Conservation (phyloP, 768 basidiomycete species). For the Lentinula sp. region DNA sequence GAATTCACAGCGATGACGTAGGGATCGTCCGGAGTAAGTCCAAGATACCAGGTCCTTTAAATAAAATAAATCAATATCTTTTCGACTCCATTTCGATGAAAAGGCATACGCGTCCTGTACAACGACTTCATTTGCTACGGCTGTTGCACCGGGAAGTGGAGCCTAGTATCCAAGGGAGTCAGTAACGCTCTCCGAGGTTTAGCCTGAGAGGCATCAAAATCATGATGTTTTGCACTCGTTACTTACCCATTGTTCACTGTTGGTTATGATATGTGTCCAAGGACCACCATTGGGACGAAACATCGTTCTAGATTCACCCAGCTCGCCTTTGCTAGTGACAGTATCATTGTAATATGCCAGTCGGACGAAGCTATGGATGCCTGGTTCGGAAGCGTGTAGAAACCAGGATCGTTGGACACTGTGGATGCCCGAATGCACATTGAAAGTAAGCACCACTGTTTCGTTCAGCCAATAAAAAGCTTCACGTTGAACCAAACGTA, state of each 20-base stretch:
- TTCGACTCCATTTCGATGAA: background rate
- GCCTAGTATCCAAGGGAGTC: conserved; percentile 9
- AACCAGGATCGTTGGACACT: conserved; percentile 22
- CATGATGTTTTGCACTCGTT: too few species aligned
- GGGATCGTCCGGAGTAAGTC: conserved; percentile 14
- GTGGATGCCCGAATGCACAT: background rate
- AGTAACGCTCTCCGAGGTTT: background rate
- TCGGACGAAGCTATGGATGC: conserved; percentile 20
- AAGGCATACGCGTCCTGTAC: conserved; percentile 18
- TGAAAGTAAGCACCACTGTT: background rate
- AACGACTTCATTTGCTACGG: conserved; percentile 12
- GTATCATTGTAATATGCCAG: conserved; percentile 17
- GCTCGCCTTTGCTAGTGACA: conserved; percentile 11
- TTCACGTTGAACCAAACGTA: conserved; percentile 7
- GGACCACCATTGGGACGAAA: conserved; percentile 19
- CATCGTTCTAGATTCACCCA: conserved; percentile 23
- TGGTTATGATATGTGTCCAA: conserved; percentile 20
- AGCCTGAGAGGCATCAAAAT: too few species aligned
- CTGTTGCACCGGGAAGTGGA: conserved; percentile 13
- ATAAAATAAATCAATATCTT: background rate
- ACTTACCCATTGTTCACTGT: conserved; percentile 19
- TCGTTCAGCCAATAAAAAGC: background rate
- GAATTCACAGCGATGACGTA: conserved; percentile 15
- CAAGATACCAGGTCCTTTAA: conserved; percentile 20
- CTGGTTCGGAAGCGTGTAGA: conserved; percentile 18